Base-by-base conservation (phyloP, 2,329 filamentous ascomycete genomes). In the Leptographium radiaticola region DNA sequence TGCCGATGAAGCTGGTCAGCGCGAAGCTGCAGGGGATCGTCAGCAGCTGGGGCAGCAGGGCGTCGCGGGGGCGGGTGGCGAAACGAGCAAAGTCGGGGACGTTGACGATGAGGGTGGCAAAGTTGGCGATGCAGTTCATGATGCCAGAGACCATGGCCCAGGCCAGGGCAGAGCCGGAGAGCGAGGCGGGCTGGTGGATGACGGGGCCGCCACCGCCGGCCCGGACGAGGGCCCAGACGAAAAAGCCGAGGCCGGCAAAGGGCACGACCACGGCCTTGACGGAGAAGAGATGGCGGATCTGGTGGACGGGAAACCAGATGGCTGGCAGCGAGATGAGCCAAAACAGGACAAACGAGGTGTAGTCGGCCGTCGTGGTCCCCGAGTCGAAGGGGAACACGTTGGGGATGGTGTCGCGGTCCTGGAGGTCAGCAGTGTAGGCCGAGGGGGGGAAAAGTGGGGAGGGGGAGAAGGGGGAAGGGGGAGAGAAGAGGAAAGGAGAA, bases 71-170 rank as follows among this genome's bases (percentile, higher is more conserved):
- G 64, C 84, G 88, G 20, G 72, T 71, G 3, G 89, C 86, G 62
- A 95, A 96, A 66, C 90, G 84, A 20, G 87, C 75, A 66, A 95
- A 95, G 64, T 95, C 89, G 0, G 86, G 86, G 60, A 87, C 83
- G 66, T 94, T 83, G 56, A 85, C 77, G 60, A 95, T 93, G 38
- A 95, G 75, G 0, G 89, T 89, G 1, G 89, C 87, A 64, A 95
- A 95, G 70, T 95, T 95, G 62, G 87, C 86, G 59, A 96, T 89
- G 5, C 87, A 84, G 30, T 79, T 84, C 89, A 95, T 95, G 68
- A 95, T 83, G 40, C 88, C 88, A 57, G 83, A 84, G 56, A 96
- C 78, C 55, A 95, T 82, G 30, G 82, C 79, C 90, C 90, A 96
- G 1, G 75, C 88, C 4, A 95, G 74, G 64, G 30, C 46, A 12